phyloP scores from a whole-genome alignment of 1,284 basidiomycete genomes.

The Leccinum pseudoinsigne region DNA sequence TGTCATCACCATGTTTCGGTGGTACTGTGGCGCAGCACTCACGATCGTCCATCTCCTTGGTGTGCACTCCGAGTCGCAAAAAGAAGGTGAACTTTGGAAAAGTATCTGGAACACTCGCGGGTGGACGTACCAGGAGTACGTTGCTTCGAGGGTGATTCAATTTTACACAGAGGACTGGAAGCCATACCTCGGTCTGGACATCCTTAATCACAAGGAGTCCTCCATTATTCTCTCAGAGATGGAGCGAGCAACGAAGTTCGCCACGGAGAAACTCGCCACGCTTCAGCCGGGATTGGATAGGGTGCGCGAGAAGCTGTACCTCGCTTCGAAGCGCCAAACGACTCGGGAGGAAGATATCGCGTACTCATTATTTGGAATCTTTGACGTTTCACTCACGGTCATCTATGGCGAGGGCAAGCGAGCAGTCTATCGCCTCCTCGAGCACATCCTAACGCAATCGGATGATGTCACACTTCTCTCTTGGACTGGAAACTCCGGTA shows the following conservation, averaged over 20 bases:
- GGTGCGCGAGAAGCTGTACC: not conserved
- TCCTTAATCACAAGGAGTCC: not conserved
- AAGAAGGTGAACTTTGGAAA: not conserved
- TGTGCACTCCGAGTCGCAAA: not conserved
- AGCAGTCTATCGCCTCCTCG: too few relatives aligned
- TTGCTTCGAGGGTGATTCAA: not conserved
- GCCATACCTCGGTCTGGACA: not conserved
- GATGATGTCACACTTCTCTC: too few relatives aligned
- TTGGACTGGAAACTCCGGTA: too few relatives aligned
- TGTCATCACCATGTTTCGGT: not conserved
- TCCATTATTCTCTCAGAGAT: not conserved
- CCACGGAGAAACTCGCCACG: not conserved
- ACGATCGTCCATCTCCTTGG: not conserved
- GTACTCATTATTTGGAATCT: too few relatives aligned
- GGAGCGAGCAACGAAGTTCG: not conserved
- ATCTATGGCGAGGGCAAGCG: too few relatives aligned
- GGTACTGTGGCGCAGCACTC: not conserved
- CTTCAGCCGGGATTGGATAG: not conserved
- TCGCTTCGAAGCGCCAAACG: not conserved
- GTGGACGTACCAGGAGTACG: not conserved
- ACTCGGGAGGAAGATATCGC: not conserved
- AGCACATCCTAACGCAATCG: too few relatives aligned
- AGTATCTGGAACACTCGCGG: not conserved
- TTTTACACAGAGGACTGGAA: not conserved
- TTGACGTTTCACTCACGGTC: too few relatives aligned